Evolutionary conservation across 176 grass and related monocot species (phyloP), one percentile per base, ranked within the genome.

Genomic region (Bothriochloa decipiens): DNA sequence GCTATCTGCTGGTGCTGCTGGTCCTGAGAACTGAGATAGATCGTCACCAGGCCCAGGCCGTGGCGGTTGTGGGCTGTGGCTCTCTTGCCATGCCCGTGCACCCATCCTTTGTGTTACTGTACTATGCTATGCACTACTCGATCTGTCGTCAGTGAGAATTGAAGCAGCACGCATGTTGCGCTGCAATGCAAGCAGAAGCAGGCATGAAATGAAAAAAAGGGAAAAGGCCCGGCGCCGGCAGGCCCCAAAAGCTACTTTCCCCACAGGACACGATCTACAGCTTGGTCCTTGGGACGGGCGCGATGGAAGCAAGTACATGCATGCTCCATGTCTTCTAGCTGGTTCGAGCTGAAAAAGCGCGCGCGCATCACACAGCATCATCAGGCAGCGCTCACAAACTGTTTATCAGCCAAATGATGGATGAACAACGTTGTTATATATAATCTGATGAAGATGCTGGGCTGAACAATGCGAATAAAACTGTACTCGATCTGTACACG

Each of bases 161-260:
- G n/a, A 64, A 72, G 12, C 40, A 60, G 55, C 69, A 72, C 42
- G 69, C 69, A 70, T 70, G 40, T 64, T 14, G 61, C 13, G 61
- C 7, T 43, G 68, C 68, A 43, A 42, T 57, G 53, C 20, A n/a
- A n/a, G n/a, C n/a, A n/a, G n/a, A 10, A 60, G 55, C 55, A 23
- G 50, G 55, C 55, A 60, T 60, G 55, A 23, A 72, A 70, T 22
- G 22, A 25, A 26, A 25, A 14, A 40, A 70, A 12, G 5, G 3
- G 3, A 18, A 8, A 18, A 39, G 39, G 7, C n/a, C 58, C 22
- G 36, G 36, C 15, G 6, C 37, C 58, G 37, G 37, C 2, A 25
- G 66, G 33, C 16, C 58, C 39, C 53, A 62, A 87, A 89, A 85
- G 82, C 39, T n/a, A 41, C 87, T 81, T 89, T 81, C 63, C 55